Evolutionary conservation across 306 rosid genomes (phyloP).

Genomic region (Phaseolus lunatus): DNA sequence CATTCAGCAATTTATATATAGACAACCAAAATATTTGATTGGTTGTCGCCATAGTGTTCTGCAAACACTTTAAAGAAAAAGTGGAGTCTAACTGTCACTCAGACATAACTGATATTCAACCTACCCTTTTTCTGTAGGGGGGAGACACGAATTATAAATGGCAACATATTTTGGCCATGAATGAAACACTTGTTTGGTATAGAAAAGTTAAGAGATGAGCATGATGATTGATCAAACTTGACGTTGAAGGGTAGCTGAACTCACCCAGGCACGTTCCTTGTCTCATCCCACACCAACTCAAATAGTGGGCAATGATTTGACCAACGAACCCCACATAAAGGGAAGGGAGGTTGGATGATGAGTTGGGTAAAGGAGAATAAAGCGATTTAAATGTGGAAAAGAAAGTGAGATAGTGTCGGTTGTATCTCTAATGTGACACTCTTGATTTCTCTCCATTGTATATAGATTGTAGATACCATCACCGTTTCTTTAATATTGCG

Average conservation of each 20-base stretch:
- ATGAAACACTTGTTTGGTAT: not conserved
- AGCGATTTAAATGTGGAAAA: not conserved
- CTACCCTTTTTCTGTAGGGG: slow-evolving; percentile 42
- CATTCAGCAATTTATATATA: slow-evolving; percentile 1
- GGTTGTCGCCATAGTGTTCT: slow-evolving; percentile 29
- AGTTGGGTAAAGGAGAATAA: not conserved
- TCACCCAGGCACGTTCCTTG: not conserved
- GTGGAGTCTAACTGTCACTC: not conserved
- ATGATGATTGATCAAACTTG: not conserved
- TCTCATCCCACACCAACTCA: slow-evolving; percentile 16
- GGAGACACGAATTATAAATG: not conserved
- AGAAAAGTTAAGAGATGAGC: not conserved
- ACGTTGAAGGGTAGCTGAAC: slow-evolving; percentile 37
- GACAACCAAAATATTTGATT: not conserved
- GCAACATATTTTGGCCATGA: not conserved
- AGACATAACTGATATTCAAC: slow-evolving; percentile 39
- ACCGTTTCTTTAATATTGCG: not conserved
- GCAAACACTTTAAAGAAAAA: not conserved
- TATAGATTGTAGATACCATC: not conserved
- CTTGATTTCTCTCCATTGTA: not conserved
- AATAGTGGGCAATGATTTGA: not conserved
- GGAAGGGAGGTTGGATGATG: not conserved
- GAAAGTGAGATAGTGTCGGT: not conserved
- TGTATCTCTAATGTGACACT: not conserved
- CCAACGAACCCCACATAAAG: slow-evolving; percentile 13